These are phyloP conservation scores for Nakaseomyces bracarensis DNA, from an alignment of 1,139 yeast genomes.

Conservation along the genomic window DNA sequence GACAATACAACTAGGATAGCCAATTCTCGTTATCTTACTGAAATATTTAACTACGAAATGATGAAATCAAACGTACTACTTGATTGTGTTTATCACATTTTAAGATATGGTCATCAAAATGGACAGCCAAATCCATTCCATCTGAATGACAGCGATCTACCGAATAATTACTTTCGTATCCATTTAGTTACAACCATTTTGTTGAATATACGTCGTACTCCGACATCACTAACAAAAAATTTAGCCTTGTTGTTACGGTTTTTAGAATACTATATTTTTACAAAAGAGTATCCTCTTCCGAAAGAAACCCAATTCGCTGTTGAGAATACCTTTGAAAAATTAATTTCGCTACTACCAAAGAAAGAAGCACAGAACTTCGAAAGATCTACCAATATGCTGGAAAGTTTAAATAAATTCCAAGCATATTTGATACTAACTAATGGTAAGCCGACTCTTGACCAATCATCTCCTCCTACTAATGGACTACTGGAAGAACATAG, in stretches of 20 bases:
- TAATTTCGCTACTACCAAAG: constrained; percentile 10
- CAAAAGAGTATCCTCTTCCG: constrained; percentile 60
- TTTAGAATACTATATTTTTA: constrained; percentile 66
- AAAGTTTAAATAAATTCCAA: constrained; percentile 38
- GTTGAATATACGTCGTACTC: constrained; percentile 18
- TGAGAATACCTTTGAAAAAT: constrained; percentile 36
- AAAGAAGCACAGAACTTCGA: constrained; percentile 31
- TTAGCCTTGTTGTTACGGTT: constrained; percentile 46
- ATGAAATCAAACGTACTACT: constrained; percentile 42
- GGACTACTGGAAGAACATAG: no score
- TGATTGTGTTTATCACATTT: constrained; percentile 49
- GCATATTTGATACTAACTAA: constrained; percentile 20
- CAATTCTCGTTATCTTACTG: constrained; percentile 52
- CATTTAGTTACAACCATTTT: constrained; percentile 43
- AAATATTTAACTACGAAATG: constrained; percentile 44
- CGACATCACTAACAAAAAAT: constrained; percentile 23
- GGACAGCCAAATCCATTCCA: constrained; percentile 47
- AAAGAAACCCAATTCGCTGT: constrained; percentile 53
- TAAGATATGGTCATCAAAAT: constrained; percentile 61
- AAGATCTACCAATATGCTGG: constrained; percentile 37
- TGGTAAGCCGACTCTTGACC: constrained; percentile 10
- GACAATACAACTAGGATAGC: constrained; percentile 56
- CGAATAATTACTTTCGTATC: constrained; percentile 65
- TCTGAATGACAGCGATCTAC: constrained; percentile 44
- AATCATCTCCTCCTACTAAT: constrained; percentile 7